Base-by-base conservation (phyloP, 1,284 basidiomycete species). In the Hemileia vastatrix region DNA sequence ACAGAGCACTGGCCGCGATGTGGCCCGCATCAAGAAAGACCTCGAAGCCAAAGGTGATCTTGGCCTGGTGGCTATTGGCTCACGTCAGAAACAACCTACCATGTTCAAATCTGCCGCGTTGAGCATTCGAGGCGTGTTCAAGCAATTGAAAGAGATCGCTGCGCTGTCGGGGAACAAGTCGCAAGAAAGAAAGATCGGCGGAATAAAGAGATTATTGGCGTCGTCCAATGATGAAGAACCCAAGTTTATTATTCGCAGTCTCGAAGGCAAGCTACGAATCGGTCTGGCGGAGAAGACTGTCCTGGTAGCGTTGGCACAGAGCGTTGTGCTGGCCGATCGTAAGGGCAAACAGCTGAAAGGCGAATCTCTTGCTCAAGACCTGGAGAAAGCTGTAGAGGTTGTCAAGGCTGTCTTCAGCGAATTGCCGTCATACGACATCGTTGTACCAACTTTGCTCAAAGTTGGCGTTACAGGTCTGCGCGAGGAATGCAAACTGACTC, bases 211-310 rank as follows among this genome's bases (percentile, higher is more conserved):
- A 72, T 81, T 99, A 1, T 81, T 99, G 1, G 90, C 93, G 1
- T 86, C 90, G 3, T 98, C 93, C 72, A 86, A 90, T 71, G 88
- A 85, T 50, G 77, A 71, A 47, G 83, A 84, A 71, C 91, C 94
- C 21, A 98, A 97, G 76, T 99, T 94, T 76, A 88, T 98, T 66
- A 87, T 98, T 57, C 86, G 95, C 54, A 91, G 88, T 76, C 78
- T 98, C 68, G 94, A 97, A 78, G 95, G 95, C 61, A 99, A 99
- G 77, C 82, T 99, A 40, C 84, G 95, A 5, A 98, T 99, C 72
- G 91, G 95, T 51, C 86, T 98, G 69, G 95, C 95, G 1, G 95
- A 98, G 75, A 85, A 89, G 59, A 93, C 92, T 0, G 86, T 74
- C 23, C 65, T 71, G 13, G 68, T 75, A 6, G 68, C 72, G 3